Base-by-base conservation (phyloP, 805 yeast genomes). In the Wickerhamiella spandovensis region DNA sequence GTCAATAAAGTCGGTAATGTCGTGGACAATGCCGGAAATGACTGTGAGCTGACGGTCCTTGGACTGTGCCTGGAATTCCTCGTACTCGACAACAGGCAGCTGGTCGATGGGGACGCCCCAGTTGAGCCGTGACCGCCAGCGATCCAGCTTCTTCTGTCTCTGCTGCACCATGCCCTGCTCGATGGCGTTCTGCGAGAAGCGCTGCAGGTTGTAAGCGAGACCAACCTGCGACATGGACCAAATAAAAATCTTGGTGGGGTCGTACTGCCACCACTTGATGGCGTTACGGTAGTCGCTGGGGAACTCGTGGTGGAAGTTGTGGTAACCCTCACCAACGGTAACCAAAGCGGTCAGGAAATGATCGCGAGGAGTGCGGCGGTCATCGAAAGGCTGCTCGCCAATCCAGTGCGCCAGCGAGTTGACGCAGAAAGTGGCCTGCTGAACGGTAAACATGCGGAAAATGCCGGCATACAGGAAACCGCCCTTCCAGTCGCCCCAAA, bases 91-190 rank as follows among this genome's bases (percentile, higher is more conserved):
- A 25, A 81, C 75, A 0, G 97, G 97, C 15, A 89, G 71, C 64
- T 81, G 82, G 56, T 88, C 90, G 49, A 90, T 82, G 3, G 96
- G 95, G 1, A 89, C 84, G 20, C 97, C 97, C 97, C 97, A 89
- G 68, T 85, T 84, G 53, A 89, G 73, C 55, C 80, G 79, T 12
- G 86, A 72, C 56, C 92, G 74, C 69, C 85, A 79, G 53, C 78
- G 71, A 66, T 89, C 95, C 23, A 89, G 72, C 54, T 81, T 70
- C 66, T 79, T 80, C 67, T 89, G 97, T 64, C 81, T 82, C 63
- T 88, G 95, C 59, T 81, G 85, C 20, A 90, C 79, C 22, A 79
- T 64, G 45, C 87, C 82, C 61, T 79, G 81, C 51, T 84, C 82
- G 41, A 82, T 68, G 62, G 83, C 73, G 56, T 77, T 81, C 58